phyloP scores from a whole-genome alignment of 2,329 filamentous ascomycete species.

The Lachnellula hyalina region DNA sequence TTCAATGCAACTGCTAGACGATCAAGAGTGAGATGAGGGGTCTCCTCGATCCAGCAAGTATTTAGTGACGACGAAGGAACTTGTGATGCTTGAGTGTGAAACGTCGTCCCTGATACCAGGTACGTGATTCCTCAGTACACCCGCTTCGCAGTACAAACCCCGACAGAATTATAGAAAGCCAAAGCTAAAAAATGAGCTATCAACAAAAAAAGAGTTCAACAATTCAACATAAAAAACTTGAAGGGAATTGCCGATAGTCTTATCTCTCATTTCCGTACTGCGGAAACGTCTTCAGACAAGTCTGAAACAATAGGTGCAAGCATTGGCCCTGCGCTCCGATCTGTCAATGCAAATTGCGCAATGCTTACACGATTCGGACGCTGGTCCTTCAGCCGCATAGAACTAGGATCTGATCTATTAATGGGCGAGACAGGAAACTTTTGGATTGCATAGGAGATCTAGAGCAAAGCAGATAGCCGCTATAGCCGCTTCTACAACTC shows the following conservation, averaged over 20 bases:
- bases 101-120: neutral
- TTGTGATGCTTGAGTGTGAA: neutral
- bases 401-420: neutral
- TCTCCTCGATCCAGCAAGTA: neutral
- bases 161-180: neutral
- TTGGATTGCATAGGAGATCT: neutral
- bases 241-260: no score
- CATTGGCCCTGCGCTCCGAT: neutral
- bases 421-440: neutral
- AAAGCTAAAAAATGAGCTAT: no score
- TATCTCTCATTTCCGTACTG: neutral
- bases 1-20: neutral
- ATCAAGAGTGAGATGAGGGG: neutral
- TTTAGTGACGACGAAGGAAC: neutral
- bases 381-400: neutral
- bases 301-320: neutral
- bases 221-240: no score
- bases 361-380: neutral
- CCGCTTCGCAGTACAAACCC: neutral
- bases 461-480: neutral
- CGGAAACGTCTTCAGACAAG: neutral
- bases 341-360: neutral
- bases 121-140: neutral
- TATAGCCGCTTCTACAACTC: neutral
- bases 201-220: no score